Evolutionary conservation across 2,329 filamentous ascomycete genomes (phyloP).

Genomic region (Rhynchosporium graminicola): DNA sequence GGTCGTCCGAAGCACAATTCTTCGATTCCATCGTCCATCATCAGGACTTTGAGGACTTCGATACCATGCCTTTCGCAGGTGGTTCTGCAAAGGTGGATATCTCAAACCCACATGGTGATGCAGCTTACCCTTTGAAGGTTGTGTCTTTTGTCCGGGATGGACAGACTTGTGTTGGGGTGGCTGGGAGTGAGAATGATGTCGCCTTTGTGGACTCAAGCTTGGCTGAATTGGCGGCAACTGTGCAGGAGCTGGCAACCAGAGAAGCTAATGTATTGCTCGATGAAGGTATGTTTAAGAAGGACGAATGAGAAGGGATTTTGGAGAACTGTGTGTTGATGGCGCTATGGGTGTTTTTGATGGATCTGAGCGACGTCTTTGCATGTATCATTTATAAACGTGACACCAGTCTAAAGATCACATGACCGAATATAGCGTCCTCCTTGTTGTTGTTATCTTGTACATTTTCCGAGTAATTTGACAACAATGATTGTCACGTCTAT

Average conservation of each 20-base stretch:
- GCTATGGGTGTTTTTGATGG: neutral
- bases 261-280: slow-evolving; percentile 22
- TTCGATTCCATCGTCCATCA: slow-evolving; percentile 23
- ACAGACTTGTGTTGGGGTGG: slow-evolving; percentile 47
- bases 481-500: too few species aligned
- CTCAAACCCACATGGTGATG: slow-evolving; percentile 44
- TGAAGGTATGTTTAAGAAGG: slow-evolving; percentile 1
- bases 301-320: neutral
- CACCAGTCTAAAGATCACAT: too few species aligned
- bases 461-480: too few species aligned
- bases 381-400: too few species aligned
- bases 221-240: slow-evolving; percentile 35
- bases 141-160: slow-evolving; percentile 47
- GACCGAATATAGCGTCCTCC: too few species aligned
- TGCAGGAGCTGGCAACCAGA: slow-evolving; percentile 28
- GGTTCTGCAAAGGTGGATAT: slow-evolving; percentile 39
- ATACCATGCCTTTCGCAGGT: slow-evolving; percentile 46
- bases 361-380: too few species aligned
- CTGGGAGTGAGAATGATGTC: slow-evolving; percentile 46
- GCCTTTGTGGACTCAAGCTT: slow-evolving; percentile 43
- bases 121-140: slow-evolving; percentile 46
- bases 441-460: too few species aligned
- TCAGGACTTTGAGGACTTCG: slow-evolving; percentile 41
- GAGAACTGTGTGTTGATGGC: neutral
- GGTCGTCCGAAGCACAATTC: slow-evolving; percentile 21